phyloP scores from a whole-genome alignment of 768 basidiomycete species.

The Termitomyces titanicus region DNA sequence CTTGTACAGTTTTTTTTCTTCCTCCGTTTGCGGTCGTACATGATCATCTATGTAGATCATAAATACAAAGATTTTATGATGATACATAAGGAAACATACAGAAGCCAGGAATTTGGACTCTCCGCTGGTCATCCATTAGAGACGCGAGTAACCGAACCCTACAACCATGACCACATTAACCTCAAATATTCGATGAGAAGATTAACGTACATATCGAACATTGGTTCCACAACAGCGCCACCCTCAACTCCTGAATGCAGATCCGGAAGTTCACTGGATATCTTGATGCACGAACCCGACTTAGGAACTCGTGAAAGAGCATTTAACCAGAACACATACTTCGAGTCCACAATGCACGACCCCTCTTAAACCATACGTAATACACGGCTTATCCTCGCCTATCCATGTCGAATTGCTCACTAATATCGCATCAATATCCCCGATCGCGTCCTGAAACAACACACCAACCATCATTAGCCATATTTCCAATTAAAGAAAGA shows the following conservation, averaged over 20 bases:
- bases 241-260: constrained; percentile 95
- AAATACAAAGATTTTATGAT: too few relatives aligned
- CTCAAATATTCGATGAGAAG: neutral
- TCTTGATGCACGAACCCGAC: constrained; percentile 30
- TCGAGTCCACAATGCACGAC: constrained; percentile 86
- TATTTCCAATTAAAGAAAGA: neutral
- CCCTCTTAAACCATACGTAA: constrained; percentile 93
- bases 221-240: constrained; percentile 83
- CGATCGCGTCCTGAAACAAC: constrained; percentile 70
- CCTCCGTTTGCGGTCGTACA: constrained; percentile 64
- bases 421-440: constrained; percentile 84
- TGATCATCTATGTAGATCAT: constrained; percentile 52
- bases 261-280: constrained; percentile 72
- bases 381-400: constrained; percentile 85
- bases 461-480: neutral
- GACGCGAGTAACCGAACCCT: constrained; percentile 80
- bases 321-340: constrained; percentile 30
- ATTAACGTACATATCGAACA: constrained; percentile 78
- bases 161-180: neutral
- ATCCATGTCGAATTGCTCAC: constrained; percentile 98
- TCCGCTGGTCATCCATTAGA: constrained; percentile 53
- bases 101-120: constrained; percentile 74
- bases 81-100: constrained; percentile 51
- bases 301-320: neutral
- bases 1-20: constrained; percentile 67